These are phyloP conservation scores for Acacia melanoxylon DNA, from an alignment of 306 rosid species.

Conservation along the genomic window DNA sequence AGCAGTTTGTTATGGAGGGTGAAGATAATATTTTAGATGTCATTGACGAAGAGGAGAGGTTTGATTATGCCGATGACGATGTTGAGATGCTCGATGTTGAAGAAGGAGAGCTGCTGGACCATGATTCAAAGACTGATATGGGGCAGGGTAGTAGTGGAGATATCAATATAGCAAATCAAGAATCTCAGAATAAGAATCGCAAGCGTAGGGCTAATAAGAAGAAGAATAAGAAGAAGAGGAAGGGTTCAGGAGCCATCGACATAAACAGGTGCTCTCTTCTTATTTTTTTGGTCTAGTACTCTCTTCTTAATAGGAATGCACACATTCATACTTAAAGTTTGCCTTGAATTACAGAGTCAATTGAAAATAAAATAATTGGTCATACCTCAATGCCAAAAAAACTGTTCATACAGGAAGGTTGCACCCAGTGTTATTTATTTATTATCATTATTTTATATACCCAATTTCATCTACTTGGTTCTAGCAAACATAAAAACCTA, in stretches of 20 bases:
- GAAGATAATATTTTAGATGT: conserved; percentile 67
- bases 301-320: background rate
- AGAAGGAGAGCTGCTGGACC: conserved; percentile 79
- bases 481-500: background rate
- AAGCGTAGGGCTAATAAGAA: conserved; percentile 59
- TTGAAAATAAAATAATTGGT: background rate
- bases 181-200: conserved; percentile 38
- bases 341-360: background rate
- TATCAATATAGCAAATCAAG: conserved; percentile 30
- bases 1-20: conserved; percentile 50
- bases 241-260: conserved; percentile 36
- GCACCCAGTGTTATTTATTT: background rate
- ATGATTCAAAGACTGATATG: conserved; percentile 21
- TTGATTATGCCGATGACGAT: conserved; percentile 49
- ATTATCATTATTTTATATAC: background rate
- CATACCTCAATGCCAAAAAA: background rate
- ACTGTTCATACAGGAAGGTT: background rate
- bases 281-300: conserved; percentile 25
- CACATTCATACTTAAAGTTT: background rate
- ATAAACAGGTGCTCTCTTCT: conserved; percentile 57
- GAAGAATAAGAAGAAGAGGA: conserved; percentile 58
- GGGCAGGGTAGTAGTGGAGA: conserved; percentile 38
- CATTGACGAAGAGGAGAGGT: conserved; percentile 51
- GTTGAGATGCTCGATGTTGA: conserved; percentile 89
- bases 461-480: background rate